Evolutionary conservation across 768 basidiomycete genomes (phyloP), one percentile per base, ranked within the genome.

Genomic region (Boletus rex-veris): DNA sequence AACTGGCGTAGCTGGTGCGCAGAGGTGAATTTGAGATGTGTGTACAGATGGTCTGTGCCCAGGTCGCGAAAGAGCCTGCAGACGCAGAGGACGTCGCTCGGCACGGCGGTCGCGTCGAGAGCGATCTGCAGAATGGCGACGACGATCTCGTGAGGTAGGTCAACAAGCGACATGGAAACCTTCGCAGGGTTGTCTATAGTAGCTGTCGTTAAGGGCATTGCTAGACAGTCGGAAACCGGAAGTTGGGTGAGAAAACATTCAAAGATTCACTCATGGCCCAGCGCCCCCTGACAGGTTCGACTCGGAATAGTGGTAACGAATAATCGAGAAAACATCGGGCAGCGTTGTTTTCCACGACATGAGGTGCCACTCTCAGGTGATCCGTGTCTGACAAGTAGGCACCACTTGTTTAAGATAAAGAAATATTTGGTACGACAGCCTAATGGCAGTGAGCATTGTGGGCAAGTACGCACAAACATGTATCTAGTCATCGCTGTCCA

Each of bases 401-500:
- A 24, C 4, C 24, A 24, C 24, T 24, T 33, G 31, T 33, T 47
- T 18, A 21, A 21, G 19, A 35, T 18, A 37, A 30, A 50, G 10
- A 24, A n/a, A 49, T 9, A 26, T 12, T 30, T 45, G 24, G 28
- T 33, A 28, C 6, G 18, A 41, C n/a, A 18, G 16, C 9, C 15
- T 24, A 37, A 2, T 31, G 18, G 19, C 28, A 39, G 11, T 38
- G 51, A 24, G 21, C 7, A 46, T 35, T 3, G 37, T 12, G 16
- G 36, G 40, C 33, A 14, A 5, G 33, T 35, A 28, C 21, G 39
- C 19, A 46, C 31, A 54, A 15, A 40, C 18, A 2, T 12, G 12
- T 40, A 21, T 55, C 52, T 64, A 64, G 8, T 60, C 69, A 52
- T 70, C 70, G 31, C 69, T 72, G 30, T 70, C 70, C 18, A 64